Evolutionary conservation across 106 monocot species (phyloP), one percentile per base, ranked within the genome.

Genomic region (Dendrobium huoshanense): DNA sequence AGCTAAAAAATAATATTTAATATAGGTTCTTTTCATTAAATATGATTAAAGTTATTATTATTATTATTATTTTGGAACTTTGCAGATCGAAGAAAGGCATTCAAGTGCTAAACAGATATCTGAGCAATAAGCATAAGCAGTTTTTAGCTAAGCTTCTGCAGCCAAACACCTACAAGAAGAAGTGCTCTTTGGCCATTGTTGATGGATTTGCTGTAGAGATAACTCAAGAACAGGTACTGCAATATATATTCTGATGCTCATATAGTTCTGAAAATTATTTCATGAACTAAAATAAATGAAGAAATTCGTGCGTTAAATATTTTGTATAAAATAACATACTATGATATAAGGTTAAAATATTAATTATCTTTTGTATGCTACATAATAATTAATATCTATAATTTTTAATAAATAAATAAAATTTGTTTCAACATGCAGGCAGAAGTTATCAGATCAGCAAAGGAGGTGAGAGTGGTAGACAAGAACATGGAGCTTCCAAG

Each of bases 131-230:
- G 88, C 96, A 96, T 58, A 84, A 88, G 68, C 80, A 77, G 82
- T n/a, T 96, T 61, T 91, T 96, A 5, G 85, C 81, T 11, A 87
- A 81, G 80, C 41, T 89, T 27, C 80, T 96, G 22, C 82, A 29
- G 27, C 85, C 86, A 42, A 84, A 90, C 56, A 81, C 88, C 78
- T 96, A 96, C 84, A 85, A 59, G 86, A 96, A 96, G 85, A 91
- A 72, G 64, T 83, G 87, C 13, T 96, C 96, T 19, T 19, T 96
- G 61, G 91, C 89, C 44, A 93, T 96, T 67, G 89, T 96, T 43
- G 96, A 96, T 80, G 93, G 89, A 11, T 96, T 96, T 41, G 83
- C 96, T 27, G 96, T 93, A 1, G 93, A 96, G 80, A 89, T 93
- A 77, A 91, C 87, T 29, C 82, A 90, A 77, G 33, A 85, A 0